Conservation (phyloP, 768 basidiomycete genomes). For the Podaxis sp. region DNA sequence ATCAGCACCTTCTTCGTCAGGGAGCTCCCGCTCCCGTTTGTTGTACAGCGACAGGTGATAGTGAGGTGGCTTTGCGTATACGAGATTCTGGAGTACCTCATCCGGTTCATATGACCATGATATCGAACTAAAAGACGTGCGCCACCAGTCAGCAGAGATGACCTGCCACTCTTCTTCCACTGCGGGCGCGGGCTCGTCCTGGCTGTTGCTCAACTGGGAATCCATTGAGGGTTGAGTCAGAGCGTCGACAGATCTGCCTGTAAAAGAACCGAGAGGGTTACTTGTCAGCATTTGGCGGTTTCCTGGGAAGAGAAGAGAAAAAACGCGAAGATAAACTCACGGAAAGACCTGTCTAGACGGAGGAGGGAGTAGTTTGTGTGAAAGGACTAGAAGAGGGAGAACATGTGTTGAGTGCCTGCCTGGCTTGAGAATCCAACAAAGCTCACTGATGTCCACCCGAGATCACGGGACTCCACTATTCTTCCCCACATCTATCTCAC, state of each 20-base stretch:
- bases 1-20: slow-evolving; percentile 6
- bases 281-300: not conserved
- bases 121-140: slow-evolving; percentile 35
- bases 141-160: slow-evolving; percentile 40
- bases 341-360: not conserved
- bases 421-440: slow-evolving; percentile 15
- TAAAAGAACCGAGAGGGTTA: not conserved
- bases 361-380: not conserved
- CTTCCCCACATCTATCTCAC: slow-evolving; percentile 3
- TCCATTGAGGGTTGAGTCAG: slow-evolving; percentile 9
- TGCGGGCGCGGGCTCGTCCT: slow-evolving; percentile 19
- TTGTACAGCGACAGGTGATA: slow-evolving; percentile 34
- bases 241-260: slow-evolving; percentile 7
- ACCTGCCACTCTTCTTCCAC: slow-evolving; percentile 42
- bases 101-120: slow-evolving; percentile 38
- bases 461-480: slow-evolving; percentile 14
- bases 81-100: slow-evolving; percentile 20
- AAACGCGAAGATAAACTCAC: not conserved
- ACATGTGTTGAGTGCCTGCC: slow-evolving; percentile 18
- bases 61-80: slow-evolving; percentile 28
- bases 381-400: slow-evolving; percentile 11
- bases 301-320: not conserved
- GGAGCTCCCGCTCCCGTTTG: slow-evolving; percentile 12
- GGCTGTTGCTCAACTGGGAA: not conserved
- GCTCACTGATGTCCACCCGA: slow-evolving; percentile 11